Base-by-base conservation (phyloP, 768 basidiomycete genomes). In the Ramaria sp. region DNA sequence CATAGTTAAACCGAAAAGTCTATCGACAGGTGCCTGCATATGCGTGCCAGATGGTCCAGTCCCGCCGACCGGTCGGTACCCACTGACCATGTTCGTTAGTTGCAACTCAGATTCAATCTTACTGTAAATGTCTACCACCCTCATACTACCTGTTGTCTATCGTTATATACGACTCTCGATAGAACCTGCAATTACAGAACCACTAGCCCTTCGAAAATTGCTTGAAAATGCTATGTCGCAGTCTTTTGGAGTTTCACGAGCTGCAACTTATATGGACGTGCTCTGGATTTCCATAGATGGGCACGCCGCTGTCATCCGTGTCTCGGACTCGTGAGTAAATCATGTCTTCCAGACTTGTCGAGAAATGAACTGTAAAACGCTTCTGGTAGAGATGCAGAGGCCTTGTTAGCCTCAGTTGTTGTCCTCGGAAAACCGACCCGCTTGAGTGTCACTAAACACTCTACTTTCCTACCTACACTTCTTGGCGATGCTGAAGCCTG, bases 241-340 rank as follows among this genome's bases (percentile, higher is more conserved):
- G 62, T 70, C 74, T 9, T 83, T 84, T 60, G 84, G 85, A 3
- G 58, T 75, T 41, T 77, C 78, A 3, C 69, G 69, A 9, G 74
- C 82, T 1, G 71, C 73, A 48, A 73, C 72, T 1, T 77, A 82
- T 59, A 58, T 86, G 33, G 85, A 87, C 62, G 66, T 87, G 10
- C 68, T 88, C 17, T 81, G 78, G 74, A 62, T 82, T 9, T 65
- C 72, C 7, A 67, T 71, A 2, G 67, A 72, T 7, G 76, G 76
- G 1, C 60, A 60, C 3, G 70, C 73, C 51, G 70, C 67, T 37
- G 70, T 80, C 10, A 59, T 80, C 30, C 73, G 80, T 41, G 62
- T 56, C 17, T 38, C 43, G 15, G 42, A 46, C 6, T 38, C 31
- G 54, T 47, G 34, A 34, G 55, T 34, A n/a, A 34, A 52, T 47